Evolutionary conservation across 345 rosid species (phyloP), one percentile per base, ranked within the genome.

Genomic region (Schrenkiella parvula): DNA sequence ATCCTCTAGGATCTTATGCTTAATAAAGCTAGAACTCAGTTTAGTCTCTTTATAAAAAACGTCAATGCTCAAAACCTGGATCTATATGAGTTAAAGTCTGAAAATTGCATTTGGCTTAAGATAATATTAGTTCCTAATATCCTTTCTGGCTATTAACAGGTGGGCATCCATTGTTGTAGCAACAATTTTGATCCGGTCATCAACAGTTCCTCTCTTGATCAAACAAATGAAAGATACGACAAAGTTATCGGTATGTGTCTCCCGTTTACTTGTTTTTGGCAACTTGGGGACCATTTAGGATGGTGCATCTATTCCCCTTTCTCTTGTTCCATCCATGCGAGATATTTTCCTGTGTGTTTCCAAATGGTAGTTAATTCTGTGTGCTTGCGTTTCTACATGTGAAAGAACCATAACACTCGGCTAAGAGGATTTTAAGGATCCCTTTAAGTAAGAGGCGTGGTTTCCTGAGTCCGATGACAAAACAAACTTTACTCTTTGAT

Each of bases 81-180:
- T 52, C 13, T 19, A 22, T 42, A 23, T 47, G 43, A 14, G 54
- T 53, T 72, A 7, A 10, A 10, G 2, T 17, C 26, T 43, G 56
- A 14, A 46, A 2, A 57, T 46, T 28, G 21, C 25, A 11, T 66
- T 39, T 38, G 23, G 4, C 7, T 17, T 11, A 39, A 35, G 43
- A 39, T 56, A 5, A 46, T 26, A 14, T 42, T 42, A 4, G 47
- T 14, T 47, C 21, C 61, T 74, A 14, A 54, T 51, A 34, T 54
- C 22, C 11, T 48, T 58, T 67, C 5, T 47, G 51, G 46, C 17
- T 22, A 25, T 26, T 28, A n/a, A 63, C 58, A 90, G 98, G 98
- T 93, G 98, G 98, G 89, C 88, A 10, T 87, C 96, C 58, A 89
- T 93, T 43, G 77, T 78, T 39, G 4, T 91, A 29, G 81, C 96